Evolutionary conservation across 2,329 filamentous ascomycete genomes (phyloP).

Genomic region (Exophiala calicioides): DNA sequence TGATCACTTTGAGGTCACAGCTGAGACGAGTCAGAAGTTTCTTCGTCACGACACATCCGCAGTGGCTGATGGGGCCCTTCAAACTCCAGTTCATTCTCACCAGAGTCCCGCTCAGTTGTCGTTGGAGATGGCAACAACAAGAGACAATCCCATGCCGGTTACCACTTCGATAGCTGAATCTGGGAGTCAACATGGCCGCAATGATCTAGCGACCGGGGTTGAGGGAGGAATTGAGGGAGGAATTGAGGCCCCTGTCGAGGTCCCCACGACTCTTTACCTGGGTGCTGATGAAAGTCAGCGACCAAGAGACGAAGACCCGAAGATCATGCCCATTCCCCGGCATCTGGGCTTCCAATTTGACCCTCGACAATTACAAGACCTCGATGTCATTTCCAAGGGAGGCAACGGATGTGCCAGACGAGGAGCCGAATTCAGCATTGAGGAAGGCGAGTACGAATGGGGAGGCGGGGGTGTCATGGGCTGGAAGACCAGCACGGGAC

Average conservation of each 20-base stretch:
- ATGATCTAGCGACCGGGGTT: too few species aligned
- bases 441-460: slow-evolving; percentile 26
- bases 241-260: slow-evolving; percentile 5
- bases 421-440: slow-evolving; percentile 26
- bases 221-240: too few species aligned
- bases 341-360: slow-evolving; percentile 27
- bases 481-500: slow-evolving; percentile 12
- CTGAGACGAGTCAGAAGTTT: too few species aligned
- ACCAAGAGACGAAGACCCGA: slow-evolving; percentile 26
- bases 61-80: not conserved
- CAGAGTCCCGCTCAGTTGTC: not conserved
- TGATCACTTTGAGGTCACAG: too few species aligned
- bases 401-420: slow-evolving; percentile 32
- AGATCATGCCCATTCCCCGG: slow-evolving; percentile 28
- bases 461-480: slow-evolving; percentile 30
- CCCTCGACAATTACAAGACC: slow-evolving; percentile 29
- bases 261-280: slow-evolving; percentile 22
- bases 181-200: too few species aligned
- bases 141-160: not conserved
- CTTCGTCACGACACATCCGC: not conserved
- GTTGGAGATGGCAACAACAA: not conserved
- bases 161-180: too few species aligned
- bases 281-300: slow-evolving; percentile 7
- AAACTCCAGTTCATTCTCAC: not conserved
- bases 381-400: slow-evolving; percentile 26